phyloP scores from a whole-genome alignment of 2,329 filamentous ascomycete genomes.

The Akanthomyces muscarius region DNA sequence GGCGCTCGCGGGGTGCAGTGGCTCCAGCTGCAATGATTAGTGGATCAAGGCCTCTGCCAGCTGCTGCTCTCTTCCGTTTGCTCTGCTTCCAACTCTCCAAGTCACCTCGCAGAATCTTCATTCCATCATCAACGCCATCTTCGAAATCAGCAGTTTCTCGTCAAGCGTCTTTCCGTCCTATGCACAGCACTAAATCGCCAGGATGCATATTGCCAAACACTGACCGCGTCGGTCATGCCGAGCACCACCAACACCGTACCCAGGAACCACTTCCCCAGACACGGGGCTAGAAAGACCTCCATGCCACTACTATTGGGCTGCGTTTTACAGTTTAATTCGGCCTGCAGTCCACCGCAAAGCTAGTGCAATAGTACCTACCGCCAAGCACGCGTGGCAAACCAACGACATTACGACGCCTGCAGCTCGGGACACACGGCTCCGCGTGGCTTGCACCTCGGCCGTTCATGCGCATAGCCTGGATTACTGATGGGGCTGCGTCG shows the following conservation, averaged over 20 bases:
- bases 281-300: not conserved
- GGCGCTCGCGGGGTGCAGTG: too few relatives aligned
- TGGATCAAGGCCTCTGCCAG: too few relatives aligned
- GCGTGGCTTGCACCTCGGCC: conserved; percentile 2
- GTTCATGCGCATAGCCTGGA: not conserved
- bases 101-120: not conserved
- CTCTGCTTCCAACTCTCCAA: not conserved
- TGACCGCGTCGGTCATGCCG: not conserved
- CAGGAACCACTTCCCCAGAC: conserved; percentile 13
- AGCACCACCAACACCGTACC: not conserved
- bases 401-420: not conserved
- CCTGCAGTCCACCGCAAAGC: not conserved
- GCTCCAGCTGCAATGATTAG: too few relatives aligned
- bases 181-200: not conserved
- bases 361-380: not conserved
- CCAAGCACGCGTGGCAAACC: not conserved
- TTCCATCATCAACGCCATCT: not conserved
- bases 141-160: too few relatives aligned
- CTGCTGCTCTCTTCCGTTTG: too few relatives aligned
- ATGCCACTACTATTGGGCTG: not conserved
- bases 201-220: not conserved
- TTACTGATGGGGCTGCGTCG: not conserved
- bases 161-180: too few relatives aligned
- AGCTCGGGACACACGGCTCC: conserved; percentile 6
- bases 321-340: not conserved